Conservation (phyloP, 2,329 filamentous ascomycete species). For the Claviceps purpurea region DNA sequence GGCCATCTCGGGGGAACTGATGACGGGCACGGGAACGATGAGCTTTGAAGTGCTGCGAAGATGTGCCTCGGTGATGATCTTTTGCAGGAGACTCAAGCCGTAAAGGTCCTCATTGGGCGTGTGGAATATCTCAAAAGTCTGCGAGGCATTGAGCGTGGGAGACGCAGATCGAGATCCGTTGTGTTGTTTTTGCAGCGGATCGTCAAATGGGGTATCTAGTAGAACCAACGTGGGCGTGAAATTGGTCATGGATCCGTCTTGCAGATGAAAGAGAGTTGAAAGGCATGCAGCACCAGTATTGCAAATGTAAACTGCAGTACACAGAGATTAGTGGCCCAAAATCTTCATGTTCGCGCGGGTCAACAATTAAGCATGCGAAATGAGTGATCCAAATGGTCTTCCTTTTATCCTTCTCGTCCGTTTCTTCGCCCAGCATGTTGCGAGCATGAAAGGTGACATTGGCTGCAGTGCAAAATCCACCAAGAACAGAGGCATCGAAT, state of each 20-base stretch:
- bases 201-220: conserved; percentile 41
- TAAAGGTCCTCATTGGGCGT: conserved; percentile 37
- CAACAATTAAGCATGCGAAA: no score
- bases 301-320: conserved; percentile 37
- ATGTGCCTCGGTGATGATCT: conserved; percentile 44
- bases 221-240: conserved; percentile 44
- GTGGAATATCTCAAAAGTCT: conserved; percentile 24
- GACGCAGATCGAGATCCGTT: conserved; percentile 28
- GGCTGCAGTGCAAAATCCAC: neutral
- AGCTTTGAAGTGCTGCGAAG: conserved; percentile 42
- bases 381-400: no score
- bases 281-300: conserved; percentile 39
- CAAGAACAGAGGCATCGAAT: neutral
- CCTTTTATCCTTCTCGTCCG: no score
- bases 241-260: conserved; percentile 37
- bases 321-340: conserved; percentile 10
- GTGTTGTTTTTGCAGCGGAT: conserved; percentile 25
- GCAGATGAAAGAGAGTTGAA: conserved; percentile 37
- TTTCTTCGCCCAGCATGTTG: neutral
- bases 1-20: conserved; percentile 26
- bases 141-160: conserved; percentile 25
- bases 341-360: neutral
- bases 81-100: conserved; percentile 39
- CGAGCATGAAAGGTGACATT: neutral
- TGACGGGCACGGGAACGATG: conserved; percentile 41